phyloP scores from a whole-genome alignment of 2,329 filamentous ascomycete genomes.

The Apiospora koreana region DNA sequence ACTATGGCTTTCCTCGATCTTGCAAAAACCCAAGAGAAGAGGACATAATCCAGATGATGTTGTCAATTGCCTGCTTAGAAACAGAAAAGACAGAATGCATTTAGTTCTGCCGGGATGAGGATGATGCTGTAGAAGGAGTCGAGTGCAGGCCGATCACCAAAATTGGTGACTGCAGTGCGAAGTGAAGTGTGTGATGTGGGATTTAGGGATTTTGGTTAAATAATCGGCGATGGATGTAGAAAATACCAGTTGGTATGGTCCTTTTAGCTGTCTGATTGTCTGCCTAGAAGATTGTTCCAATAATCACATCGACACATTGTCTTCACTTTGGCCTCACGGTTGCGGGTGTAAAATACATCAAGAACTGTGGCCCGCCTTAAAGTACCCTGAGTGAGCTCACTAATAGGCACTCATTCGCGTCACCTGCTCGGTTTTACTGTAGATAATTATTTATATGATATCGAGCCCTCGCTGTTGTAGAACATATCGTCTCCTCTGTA shows the following conservation, averaged over 20 bases:
- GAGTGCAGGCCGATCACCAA: not conserved
- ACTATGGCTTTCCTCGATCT: not conserved
- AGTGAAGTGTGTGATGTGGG: not conserved
- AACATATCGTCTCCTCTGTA: not conserved
- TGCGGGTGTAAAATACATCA: no score
- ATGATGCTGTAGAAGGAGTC: not conserved
- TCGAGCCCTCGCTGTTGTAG: not conserved
- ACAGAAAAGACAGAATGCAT: not conserved
- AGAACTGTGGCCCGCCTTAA: not conserved
- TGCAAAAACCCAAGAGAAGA: not conserved
- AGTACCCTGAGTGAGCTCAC: not conserved
- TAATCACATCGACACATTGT: not conserved
- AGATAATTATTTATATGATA: no score
- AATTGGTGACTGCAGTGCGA: not conserved
- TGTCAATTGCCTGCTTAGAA: not conserved
- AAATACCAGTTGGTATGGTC: not conserved
- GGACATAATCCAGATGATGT: not conserved
- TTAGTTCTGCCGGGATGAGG: not conserved
- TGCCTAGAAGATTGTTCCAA: not conserved
- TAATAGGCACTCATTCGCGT: not conserved
- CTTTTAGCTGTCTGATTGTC: not conserved
- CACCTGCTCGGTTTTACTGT: not conserved
- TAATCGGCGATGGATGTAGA: not conserved
- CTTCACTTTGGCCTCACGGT: not conserved
- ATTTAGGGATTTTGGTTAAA: not conserved